Percentiles rank a stretch among this genome's conserved stretches.
These are phyloP conservation scores for Colletotrichum coccodes DNA, from an alignment of 2,329 filamentous ascomycete genomes.

Conservation along the genomic window DNA sequence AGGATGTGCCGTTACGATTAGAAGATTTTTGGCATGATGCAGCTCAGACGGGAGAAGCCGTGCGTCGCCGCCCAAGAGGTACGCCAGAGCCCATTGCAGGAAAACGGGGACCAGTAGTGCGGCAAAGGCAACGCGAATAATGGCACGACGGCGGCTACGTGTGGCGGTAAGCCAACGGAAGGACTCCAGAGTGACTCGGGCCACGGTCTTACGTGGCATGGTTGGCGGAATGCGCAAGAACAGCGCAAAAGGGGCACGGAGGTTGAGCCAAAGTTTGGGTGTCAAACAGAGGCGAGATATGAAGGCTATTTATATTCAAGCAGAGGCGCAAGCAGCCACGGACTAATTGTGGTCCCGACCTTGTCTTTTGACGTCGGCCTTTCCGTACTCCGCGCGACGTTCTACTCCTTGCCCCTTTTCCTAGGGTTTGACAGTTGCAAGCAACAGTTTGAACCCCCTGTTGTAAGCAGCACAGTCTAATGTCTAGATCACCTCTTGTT, in stretches of 20 bases:
- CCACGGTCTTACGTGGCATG: neutral
- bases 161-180: neutral
- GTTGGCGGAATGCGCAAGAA: neutral
- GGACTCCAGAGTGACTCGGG: neutral
- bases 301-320: too few species aligned
- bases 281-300: too few species aligned
- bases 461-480: too few species aligned
- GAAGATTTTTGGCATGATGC: constrained; percentile 44
- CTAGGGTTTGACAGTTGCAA: too few species aligned
- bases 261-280: too few species aligned
- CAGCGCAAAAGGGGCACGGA: neutral
- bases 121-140: neutral
- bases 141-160: neutral
- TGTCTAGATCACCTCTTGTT: too few species aligned
- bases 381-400: too few species aligned
- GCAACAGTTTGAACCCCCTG: too few species aligned
- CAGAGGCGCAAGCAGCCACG: too few species aligned
- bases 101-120: constrained; percentile 39
- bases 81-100: constrained; percentile 48
- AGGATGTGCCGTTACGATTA: constrained; percentile 50
- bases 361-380: too few species aligned
- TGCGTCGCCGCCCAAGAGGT: constrained; percentile 46
- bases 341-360: too few species aligned
- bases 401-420: too few species aligned
- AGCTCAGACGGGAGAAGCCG: constrained; percentile 47